Conservation (phyloP, 768 basidiomycete species). For the Leccinum ochraceum region DNA sequence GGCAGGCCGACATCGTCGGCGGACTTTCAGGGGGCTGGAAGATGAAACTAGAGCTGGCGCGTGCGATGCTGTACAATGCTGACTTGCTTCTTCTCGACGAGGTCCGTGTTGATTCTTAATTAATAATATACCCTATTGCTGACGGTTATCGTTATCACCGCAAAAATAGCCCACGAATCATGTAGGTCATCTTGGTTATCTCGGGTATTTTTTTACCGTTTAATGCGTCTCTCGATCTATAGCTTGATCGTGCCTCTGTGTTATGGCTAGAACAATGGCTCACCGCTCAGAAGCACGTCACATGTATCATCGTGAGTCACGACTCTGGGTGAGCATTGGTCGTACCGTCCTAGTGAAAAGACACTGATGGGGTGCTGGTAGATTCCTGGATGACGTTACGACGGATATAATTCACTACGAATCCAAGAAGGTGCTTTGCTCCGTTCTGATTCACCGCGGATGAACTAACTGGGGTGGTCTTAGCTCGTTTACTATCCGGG, state of each 20-base stretch:
- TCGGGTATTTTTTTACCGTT: constrained; percentile 16
- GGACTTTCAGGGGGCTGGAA: constrained; percentile 98
- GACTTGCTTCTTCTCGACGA: constrained; percentile 85
- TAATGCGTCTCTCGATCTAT: constrained; percentile 21
- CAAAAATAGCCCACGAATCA: constrained; percentile 81
- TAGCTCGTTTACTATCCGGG: constrained; percentile 93
- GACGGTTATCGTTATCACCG: constrained; percentile 29
- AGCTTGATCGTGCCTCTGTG: constrained; percentile 85
- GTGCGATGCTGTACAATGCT: constrained; percentile 96
- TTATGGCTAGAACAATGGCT: constrained; percentile 92
- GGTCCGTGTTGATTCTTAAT: constrained; percentile 41
- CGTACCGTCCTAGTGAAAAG: constrained; percentile 9
- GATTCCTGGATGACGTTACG: constrained; percentile 93
- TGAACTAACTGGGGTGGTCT: constrained; percentile 13
- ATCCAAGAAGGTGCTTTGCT: constrained; percentile 69
- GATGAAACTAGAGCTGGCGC: constrained; percentile 95
- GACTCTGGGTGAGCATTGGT: constrained; percentile 80
- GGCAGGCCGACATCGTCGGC: constrained; percentile 84
- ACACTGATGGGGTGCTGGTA: constrained; percentile 28
- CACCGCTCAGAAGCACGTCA: constrained; percentile 75
- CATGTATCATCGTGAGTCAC: constrained; percentile 93
- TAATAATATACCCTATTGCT: constrained; percentile 20
- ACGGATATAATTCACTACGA: constrained; percentile 99
- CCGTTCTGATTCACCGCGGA: constrained; percentile 16
- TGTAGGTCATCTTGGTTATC: constrained; percentile 46